Evolutionary conservation across 495 filamentous ascomycete genomes (phyloP).

Genomic region (Extremus antarcticus): DNA sequence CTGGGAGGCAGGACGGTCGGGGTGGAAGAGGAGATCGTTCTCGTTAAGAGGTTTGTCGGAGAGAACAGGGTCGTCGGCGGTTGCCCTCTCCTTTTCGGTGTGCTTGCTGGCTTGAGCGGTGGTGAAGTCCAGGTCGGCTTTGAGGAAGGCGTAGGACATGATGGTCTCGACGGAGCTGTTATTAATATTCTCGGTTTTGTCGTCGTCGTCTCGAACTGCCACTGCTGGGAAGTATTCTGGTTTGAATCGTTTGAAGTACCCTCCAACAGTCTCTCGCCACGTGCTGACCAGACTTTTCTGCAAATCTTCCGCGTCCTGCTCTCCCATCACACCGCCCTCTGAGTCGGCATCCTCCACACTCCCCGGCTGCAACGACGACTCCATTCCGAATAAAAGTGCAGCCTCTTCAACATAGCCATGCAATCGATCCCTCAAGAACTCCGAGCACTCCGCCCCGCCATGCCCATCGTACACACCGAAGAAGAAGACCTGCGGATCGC

Average conservation of each 20-base stretch:
- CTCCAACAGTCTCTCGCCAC: slow-evolving; percentile 78
- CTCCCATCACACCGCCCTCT: slow-evolving; percentile 26
- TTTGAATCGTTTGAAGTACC: slow-evolving; percentile 84
- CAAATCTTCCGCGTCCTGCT: slow-evolving; percentile 44
- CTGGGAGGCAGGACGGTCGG: slow-evolving; percentile 39
- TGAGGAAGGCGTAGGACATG: slow-evolving; percentile 82
- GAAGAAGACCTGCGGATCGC: slow-evolving; percentile 93
- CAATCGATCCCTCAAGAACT: slow-evolving; percentile 70
- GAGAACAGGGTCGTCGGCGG: slow-evolving; percentile 47
- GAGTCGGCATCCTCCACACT: slow-evolving; percentile 26
- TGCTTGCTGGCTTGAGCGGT: slow-evolving; percentile 67
- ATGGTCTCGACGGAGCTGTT: slow-evolving; percentile 47
- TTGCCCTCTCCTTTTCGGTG: slow-evolving; percentile 30
- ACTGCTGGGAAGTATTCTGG: slow-evolving; percentile 49
- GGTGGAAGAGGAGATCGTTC: slow-evolving; percentile 64
- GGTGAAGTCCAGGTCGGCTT: slow-evolving; percentile 86
- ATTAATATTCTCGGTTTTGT: slow-evolving; percentile 4
- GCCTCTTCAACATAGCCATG: slow-evolving; percentile 83
- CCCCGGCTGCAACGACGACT: slow-evolving; percentile 50
- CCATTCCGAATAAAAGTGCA: slow-evolving; percentile 58
- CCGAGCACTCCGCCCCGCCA: slow-evolving; percentile 80
- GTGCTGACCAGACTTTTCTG: slow-evolving; percentile 58
- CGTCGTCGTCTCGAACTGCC: neutral
- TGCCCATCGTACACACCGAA: slow-evolving; percentile 96
- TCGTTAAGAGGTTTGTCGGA: slow-evolving; percentile 68